These are phyloP conservation scores for Linnemannia hyalina DNA, from an alignment of 192 early-diverging fungal genomes.

Conservation along the genomic window DNA sequence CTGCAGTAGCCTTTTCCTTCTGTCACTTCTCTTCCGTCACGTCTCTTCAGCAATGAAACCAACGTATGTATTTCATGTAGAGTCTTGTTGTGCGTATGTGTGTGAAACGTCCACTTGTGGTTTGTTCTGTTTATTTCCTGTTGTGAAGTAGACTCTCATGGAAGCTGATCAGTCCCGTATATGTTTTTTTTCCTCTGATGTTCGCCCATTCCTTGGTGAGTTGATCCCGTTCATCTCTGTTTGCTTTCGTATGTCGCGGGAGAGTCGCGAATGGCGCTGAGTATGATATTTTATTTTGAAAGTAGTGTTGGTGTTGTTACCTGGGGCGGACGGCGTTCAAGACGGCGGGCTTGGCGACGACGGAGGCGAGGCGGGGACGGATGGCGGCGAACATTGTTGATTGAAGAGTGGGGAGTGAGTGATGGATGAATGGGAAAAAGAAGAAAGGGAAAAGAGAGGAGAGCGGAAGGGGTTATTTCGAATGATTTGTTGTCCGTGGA, in stretches of 20 bases:
- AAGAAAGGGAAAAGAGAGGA: neutral
- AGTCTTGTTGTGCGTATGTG: too few species aligned
- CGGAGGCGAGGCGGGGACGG: constrained; percentile 43
- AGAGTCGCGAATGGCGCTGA: neutral
- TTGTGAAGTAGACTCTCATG: neutral
- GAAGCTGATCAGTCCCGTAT: neutral
- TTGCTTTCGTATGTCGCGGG: neutral
- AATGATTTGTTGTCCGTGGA: neutral
- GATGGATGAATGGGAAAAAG: neutral
- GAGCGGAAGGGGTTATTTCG: neutral
- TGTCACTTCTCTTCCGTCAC: neutral
- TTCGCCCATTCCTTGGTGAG: neutral
- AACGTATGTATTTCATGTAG: neutral
- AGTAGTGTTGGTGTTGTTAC: constrained; percentile 14
- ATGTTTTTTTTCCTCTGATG: neutral
- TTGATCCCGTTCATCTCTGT: neutral
- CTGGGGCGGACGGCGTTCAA: constrained; percentile 46
- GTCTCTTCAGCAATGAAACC: neutral
- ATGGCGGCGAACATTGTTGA: constrained; percentile 49
- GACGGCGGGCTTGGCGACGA: constrained; percentile 41
- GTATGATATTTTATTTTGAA: neutral
- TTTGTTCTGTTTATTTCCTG: neutral
- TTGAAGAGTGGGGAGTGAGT: constrained; percentile 9
- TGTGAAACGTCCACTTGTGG: neutral
- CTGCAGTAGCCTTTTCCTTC: too few species aligned